Conservation (phyloP, 306 rosid genomes). For the Cucurbita argyrosperma region DNA sequence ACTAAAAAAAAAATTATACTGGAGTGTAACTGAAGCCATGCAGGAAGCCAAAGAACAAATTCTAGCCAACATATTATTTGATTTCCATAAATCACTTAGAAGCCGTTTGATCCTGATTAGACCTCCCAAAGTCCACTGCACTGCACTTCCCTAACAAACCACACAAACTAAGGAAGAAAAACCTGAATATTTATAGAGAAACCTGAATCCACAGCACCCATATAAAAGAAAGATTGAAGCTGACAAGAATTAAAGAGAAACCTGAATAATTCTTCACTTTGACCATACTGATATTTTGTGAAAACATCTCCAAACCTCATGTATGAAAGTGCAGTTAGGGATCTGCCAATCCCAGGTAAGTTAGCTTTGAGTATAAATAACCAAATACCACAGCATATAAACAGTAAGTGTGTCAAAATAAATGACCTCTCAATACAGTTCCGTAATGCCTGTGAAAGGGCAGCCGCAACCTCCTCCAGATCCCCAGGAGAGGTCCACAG, state of each 20-base stretch:
- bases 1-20: background rate
- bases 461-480: conserved; percentile 88
- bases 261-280: conserved; percentile 76
- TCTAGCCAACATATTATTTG: background rate
- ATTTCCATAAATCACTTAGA: background rate
- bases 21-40: background rate
- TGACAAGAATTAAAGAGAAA: conserved; percentile 16
- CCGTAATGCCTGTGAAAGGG: conserved; percentile 90
- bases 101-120: background rate
- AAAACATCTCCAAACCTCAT: conserved; percentile 94
- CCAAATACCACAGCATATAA: background rate
- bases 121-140: background rate
- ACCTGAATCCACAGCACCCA: background rate
- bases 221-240: background rate
- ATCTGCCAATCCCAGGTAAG: conserved; percentile 36
- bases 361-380: conserved; percentile 15
- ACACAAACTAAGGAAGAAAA: background rate
- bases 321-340: conserved; percentile 57
- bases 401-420: conserved; percentile 10
- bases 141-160: background rate
- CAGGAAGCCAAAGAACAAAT: background rate
- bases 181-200: too few relatives aligned
- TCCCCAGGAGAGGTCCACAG: conserved; percentile 95
- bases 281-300: conserved; percentile 56
- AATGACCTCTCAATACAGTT: conserved; percentile 69